Conservation (phyloP, 169 alveolate genomes). For the Eimeria acervulina region DNA sequence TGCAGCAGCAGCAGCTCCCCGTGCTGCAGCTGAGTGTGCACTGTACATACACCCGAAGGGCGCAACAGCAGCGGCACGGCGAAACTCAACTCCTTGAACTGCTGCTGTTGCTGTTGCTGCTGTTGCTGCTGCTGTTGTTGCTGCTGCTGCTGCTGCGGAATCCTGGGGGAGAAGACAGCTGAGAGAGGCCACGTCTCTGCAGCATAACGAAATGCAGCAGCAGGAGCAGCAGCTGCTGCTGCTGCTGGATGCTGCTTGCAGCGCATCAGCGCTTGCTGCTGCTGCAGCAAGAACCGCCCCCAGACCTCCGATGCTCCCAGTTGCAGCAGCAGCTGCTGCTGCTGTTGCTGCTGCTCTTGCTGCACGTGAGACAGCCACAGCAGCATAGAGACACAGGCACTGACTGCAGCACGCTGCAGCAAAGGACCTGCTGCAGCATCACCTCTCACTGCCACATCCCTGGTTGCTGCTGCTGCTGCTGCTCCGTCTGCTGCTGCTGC, state of each 20-base stretch:
- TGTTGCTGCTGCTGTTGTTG: slow-evolving; percentile 41
- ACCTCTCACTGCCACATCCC: background rate
- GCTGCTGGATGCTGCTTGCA: slow-evolving; percentile 22
- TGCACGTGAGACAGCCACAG: slow-evolving; percentile 61
- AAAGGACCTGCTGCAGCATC: slow-evolving; percentile 1
- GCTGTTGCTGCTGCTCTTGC: slow-evolving; percentile 48
- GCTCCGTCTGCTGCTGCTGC: slow-evolving; percentile 51
- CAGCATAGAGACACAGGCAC: slow-evolving; percentile 34
- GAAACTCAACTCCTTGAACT: background rate
- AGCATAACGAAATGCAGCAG: slow-evolving; percentile 13
- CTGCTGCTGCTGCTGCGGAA: slow-evolving; percentile 10
- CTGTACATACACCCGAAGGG: slow-evolving; percentile 45
- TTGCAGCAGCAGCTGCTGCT: slow-evolving; percentile 57
- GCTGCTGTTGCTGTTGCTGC: slow-evolving; percentile 33
- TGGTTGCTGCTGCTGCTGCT: slow-evolving; percentile 13
- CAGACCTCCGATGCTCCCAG: slow-evolving; percentile 69
- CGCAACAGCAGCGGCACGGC: slow-evolving; percentile 74
- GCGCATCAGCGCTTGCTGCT: slow-evolving; percentile 38
- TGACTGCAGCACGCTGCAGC: slow-evolving; percentile 70
- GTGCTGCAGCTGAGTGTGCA: slow-evolving; percentile 47
- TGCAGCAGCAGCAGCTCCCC: slow-evolving; percentile 72
- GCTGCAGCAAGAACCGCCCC: slow-evolving; percentile 56
- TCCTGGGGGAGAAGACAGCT: background rate
- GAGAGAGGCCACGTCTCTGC: slow-evolving; percentile 43
- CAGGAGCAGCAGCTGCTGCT: slow-evolving; percentile 66